Evolutionary conservation across 352 stramenopile species (phyloP).

Genomic region (Paralagenidium karlingii): DNA sequence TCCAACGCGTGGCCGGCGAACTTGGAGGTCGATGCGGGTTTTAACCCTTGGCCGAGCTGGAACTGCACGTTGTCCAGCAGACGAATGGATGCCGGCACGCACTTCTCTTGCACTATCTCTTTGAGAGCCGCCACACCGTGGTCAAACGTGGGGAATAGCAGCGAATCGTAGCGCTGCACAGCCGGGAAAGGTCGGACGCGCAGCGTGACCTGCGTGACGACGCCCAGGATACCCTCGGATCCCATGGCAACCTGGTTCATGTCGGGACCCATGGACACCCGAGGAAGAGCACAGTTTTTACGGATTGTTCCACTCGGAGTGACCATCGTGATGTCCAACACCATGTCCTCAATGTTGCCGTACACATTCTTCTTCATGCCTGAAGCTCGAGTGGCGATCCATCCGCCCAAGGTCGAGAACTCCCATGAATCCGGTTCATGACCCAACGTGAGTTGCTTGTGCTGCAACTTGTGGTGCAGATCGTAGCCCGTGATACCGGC

Average conservation of each 20-base stretch:
- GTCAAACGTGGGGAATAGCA: constrained; percentile 80
- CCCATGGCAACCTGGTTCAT: constrained; percentile 77
- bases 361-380: constrained; percentile 93
- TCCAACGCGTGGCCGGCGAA: constrained; percentile 41
- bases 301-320: constrained; percentile 52
- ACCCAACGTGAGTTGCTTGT: constrained; percentile 81
- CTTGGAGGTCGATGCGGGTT: constrained; percentile 27
- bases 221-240: constrained; percentile 91
- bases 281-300: constrained; percentile 31
- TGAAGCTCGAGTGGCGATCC: constrained; percentile 86
- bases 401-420: constrained; percentile 89
- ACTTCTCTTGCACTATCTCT: constrained; percentile 53
- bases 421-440: constrained; percentile 91
- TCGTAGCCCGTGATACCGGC: constrained; percentile 86
- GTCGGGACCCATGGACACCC: constrained; percentile 84
- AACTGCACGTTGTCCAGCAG: constrained; percentile 94
- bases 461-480: constrained; percentile 75
- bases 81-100: constrained; percentile 77
- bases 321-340: constrained; percentile 71
- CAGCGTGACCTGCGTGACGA: constrained; percentile 90
- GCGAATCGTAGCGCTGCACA: constrained; percentile 80
- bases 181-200: constrained; percentile 77
- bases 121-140: constrained; percentile 70
- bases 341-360: constrained; percentile 92
- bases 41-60: constrained; percentile 86